Base-by-base conservation (phyloP, 2,329 filamentous ascomycete genomes). In the Ophiostoma quercus region DNA sequence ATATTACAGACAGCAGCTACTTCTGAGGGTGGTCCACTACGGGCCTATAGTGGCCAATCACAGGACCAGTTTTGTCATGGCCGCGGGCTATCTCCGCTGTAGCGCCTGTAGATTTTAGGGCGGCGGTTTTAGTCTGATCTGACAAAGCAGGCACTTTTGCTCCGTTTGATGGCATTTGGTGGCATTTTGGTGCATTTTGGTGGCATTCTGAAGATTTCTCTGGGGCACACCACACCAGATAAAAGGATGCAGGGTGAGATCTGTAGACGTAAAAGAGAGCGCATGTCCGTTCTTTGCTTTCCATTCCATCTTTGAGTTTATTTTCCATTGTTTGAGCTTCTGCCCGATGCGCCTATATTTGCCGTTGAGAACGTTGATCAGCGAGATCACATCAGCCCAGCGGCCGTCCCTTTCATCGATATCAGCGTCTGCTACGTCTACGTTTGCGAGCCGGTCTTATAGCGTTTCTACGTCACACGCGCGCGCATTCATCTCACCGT, bases 321-420 rank as follows among this genome's bases (percentile, higher is more conserved):
- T 5, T 62, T 62, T 8, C 14, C 6, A 12, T 32, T 16, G 32
- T 6, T 34, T 16, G 34, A 65, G 29, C 32, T n/a, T 34, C 19
- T 51, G 62, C 43, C 29, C 60, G 68, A 69, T 69, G 68, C 68
- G 29, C n/a, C 60, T 16, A 32, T 69, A 37, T 19, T 62, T 43
- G 22, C 54, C 14, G 34, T 9, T 66, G n/a, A 29, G 57, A 68
- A 63, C 9, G 3, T 51, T 19, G 32, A 37, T 66, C 62, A 47
- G 54, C 22, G 34, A 57, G 25, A 69, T 60, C 34, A 47, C 62
- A 41, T 66, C 68, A n/a, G 43, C 43, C 47, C 16, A 66, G 43
- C 43, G 51, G 41, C 43, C 62, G 9, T 39, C 19, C 9, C 22
- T 47, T 47, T 22, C 22, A 34, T 37, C 29, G 57, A 37, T 39